Percentiles rank a stretch among this genome's conserved stretches.
These are phyloP conservation scores for Apiotrichum veenhuisii DNA, from an alignment of 1,284 basidiomycete species.

Conservation along the genomic window DNA sequence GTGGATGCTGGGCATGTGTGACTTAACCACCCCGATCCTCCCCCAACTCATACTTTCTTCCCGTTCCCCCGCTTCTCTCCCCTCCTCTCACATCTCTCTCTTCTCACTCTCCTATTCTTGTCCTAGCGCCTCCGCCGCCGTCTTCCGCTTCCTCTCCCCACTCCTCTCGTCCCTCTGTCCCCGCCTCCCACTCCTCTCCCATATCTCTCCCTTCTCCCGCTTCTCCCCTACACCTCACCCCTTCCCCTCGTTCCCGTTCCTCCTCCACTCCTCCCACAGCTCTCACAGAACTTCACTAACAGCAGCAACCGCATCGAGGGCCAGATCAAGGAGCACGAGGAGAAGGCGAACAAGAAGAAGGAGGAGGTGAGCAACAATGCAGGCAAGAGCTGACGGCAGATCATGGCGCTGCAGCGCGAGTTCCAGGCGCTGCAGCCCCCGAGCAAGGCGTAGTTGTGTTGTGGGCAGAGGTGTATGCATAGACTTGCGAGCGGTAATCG, in stretches of 20 bases:
- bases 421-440: slow-evolving; percentile 40
- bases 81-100: too few species aligned
- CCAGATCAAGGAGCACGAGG: slow-evolving; percentile 70
- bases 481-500: too few species aligned
- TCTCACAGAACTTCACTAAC: slow-evolving; percentile 1
- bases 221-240: not conserved
- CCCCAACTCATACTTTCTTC: too few species aligned
- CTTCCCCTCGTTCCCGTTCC: not conserved
- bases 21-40: too few species aligned
- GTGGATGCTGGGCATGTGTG: too few species aligned
- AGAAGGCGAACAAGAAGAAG: slow-evolving; percentile 72
- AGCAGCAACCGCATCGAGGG: slow-evolving; percentile 71
- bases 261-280: not conserved
- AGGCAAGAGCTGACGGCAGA: slow-evolving; percentile 21
- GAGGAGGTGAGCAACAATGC: slow-evolving; percentile 59
- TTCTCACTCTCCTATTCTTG: too few species aligned
- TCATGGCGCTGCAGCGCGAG: slow-evolving; percentile 45
- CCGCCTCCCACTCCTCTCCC: too few species aligned
- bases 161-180: too few species aligned
- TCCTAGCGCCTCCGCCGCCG: too few species aligned
- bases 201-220: too few species aligned
- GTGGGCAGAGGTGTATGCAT: not conserved
- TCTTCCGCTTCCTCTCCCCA: too few species aligned
- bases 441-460: slow-evolving; percentile 12
- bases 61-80: too few species aligned